phyloP scores from a whole-genome alignment of 352 stramenopile genomes.

The Pilasporangium apinafurcum region DNA sequence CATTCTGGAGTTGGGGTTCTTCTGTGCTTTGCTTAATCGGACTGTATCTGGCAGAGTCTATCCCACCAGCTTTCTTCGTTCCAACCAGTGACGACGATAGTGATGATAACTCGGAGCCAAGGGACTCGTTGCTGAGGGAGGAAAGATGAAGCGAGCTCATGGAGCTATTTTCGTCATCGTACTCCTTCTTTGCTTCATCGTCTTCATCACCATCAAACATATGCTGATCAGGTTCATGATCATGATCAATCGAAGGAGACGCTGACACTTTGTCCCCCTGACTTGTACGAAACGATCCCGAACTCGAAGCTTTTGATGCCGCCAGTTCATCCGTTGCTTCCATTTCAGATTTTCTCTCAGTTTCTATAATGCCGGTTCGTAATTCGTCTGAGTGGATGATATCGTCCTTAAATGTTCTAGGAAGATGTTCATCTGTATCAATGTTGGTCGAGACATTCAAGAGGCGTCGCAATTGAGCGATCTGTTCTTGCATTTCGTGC shows the following conservation, averaged over 20 bases:
- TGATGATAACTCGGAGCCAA: constrained; percentile 49
- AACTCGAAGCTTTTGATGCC: background rate
- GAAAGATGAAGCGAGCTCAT: constrained; percentile 59
- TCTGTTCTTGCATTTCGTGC: constrained; percentile 69
- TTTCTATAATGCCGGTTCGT: too few species aligned
- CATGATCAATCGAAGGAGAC: too few species aligned
- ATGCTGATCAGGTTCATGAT: too few species aligned
- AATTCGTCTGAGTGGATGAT: background rate
- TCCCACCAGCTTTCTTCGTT: constrained; percentile 8
- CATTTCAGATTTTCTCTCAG: too few species aligned
- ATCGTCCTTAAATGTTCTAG: background rate
- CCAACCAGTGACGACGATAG: constrained; percentile 48
- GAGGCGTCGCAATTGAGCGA: constrained; percentile 39
- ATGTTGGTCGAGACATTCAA: constrained; percentile 21
- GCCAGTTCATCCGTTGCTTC: too few species aligned
- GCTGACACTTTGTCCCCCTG: too few species aligned
- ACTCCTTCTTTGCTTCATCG: constrained; percentile 3
- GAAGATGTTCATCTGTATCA: constrained; percentile 12
- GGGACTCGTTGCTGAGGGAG: constrained; percentile 42
- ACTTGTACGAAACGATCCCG: too few species aligned
- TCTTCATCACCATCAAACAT: background rate
- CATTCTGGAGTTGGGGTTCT: background rate
- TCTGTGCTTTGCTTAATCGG: too few species aligned
- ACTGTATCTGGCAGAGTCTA: too few species aligned
- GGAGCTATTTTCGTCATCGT: constrained; percentile 8